Evolutionary conservation across 2,329 filamentous ascomycete genomes (phyloP).

Genomic region (Ceratocystis cacaofunesta): DNA sequence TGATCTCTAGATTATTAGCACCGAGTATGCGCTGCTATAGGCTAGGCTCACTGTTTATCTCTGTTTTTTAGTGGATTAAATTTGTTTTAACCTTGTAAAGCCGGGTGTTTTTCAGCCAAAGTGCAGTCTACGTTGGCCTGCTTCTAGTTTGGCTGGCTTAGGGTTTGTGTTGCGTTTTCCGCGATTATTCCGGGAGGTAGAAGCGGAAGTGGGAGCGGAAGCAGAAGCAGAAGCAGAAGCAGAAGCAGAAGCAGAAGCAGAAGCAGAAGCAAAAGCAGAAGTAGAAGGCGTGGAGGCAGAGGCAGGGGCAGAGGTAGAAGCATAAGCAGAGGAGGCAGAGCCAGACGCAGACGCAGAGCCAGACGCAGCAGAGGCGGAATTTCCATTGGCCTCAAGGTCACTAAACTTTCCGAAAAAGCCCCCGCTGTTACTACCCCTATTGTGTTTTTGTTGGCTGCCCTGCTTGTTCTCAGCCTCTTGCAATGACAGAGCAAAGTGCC

Average conservation of each 20-base stretch:
- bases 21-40: no score
- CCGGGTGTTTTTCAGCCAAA: conserved; percentile 35
- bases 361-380: background rate
- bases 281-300: background rate
- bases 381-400: background rate
- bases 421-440: background rate
- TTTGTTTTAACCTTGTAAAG: background rate
- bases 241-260: background rate
- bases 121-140: conserved; percentile 44
- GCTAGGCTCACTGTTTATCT: no score
- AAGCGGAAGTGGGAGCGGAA: background rate
- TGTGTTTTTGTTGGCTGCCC: background rate
- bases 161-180: conserved; percentile 19
- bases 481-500: conserved; percentile 84
- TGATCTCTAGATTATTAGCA: no score
- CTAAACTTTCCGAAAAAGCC: background rate
- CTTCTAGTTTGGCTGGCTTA: conserved; percentile 32
- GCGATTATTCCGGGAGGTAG: conserved; percentile 20
- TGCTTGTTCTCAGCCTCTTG: conserved; percentile 38
- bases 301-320: background rate
- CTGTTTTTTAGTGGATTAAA: no score
- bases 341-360: background rate
- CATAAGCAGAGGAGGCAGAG: no score
- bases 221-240: background rate
- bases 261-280: background rate